Conservation (phyloP, 2,329 filamentous ascomycete genomes). For the Epichloe coenophiala region DNA sequence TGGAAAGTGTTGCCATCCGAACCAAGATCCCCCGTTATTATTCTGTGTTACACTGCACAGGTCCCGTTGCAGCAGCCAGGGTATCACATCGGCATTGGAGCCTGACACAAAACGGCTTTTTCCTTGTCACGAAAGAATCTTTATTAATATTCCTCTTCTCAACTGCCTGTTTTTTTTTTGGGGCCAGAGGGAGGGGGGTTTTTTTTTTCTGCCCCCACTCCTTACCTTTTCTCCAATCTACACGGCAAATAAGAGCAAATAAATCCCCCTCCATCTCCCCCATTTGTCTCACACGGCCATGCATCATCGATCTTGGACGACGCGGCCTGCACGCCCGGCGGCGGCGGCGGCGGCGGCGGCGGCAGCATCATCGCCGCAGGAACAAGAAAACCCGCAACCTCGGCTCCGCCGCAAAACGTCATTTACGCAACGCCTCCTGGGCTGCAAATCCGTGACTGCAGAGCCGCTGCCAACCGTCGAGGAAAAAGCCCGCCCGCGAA, state of each 20-base stretch:
- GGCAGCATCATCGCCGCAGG: background rate
- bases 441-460: background rate
- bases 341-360: background rate
- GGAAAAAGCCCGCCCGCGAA: background rate
- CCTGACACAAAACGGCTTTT: background rate
- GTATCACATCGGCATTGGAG: background rate
- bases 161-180: background rate
- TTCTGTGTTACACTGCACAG: too few relatives aligned
- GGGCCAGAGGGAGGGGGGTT: too few relatives aligned
- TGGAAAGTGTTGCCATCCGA: background rate
- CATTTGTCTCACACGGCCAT: background rate
- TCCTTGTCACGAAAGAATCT: background rate
- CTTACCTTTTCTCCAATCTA: too few relatives aligned
- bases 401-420: slow-evolving; percentile 4
- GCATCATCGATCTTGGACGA: background rate
- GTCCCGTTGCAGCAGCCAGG: background rate
- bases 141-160: too few relatives aligned
- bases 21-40: background rate
- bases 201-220: background rate
- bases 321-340: background rate
- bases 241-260: too few relatives aligned
- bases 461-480: background rate
- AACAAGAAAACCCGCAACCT: background rate
- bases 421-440: slow-evolving; percentile 2
- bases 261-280: background rate